Conservation (phyloP, 805 yeast genomes). For the Pichia thaimueangensis region DNA sequence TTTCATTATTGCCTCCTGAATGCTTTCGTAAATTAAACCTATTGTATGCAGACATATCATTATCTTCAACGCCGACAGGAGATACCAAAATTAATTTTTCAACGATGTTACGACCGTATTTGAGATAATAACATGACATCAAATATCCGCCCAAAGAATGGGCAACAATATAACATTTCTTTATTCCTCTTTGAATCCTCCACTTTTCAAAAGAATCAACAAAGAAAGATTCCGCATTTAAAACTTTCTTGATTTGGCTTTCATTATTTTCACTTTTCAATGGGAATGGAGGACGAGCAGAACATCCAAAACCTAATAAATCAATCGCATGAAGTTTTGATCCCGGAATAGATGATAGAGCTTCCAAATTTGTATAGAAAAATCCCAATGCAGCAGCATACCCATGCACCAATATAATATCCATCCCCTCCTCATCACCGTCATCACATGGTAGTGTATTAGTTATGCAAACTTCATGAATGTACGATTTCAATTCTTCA, state of each 20-base stretch:
- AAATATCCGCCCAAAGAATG: conserved; percentile 80
- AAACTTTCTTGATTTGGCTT: conserved; percentile 33
- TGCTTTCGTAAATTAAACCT: neutral
- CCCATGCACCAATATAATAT: conserved; percentile 76
- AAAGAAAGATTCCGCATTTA: conserved; percentile 51
- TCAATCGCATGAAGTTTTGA: conserved; percentile 62
- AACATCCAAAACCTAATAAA: conserved; percentile 64
- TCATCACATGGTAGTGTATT: neutral
- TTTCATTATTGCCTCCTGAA: neutral
- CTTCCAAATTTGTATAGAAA: conserved; percentile 63
- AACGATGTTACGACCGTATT: conserved; percentile 44
- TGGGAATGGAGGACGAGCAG: conserved; percentile 47
- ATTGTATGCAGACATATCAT: conserved; percentile 38
- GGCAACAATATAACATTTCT: conserved; percentile 56
- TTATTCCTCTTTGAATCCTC: conserved; percentile 45
- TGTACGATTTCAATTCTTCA: conserved; percentile 34
- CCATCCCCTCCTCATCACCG: neutral
- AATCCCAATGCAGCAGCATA: conserved; percentile 88
- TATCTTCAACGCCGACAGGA: conserved; percentile 75
- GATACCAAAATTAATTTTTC: conserved; percentile 56
- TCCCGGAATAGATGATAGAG: conserved; percentile 45
- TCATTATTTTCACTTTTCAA: conserved; percentile 11
- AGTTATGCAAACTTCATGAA: conserved; percentile 68
- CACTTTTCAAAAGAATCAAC: conserved; percentile 56
- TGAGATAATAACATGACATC: conserved; percentile 57